phyloP scores from a whole-genome alignment of 495 filamentous ascomycete species.

The Penicillium verhagenii region DNA sequence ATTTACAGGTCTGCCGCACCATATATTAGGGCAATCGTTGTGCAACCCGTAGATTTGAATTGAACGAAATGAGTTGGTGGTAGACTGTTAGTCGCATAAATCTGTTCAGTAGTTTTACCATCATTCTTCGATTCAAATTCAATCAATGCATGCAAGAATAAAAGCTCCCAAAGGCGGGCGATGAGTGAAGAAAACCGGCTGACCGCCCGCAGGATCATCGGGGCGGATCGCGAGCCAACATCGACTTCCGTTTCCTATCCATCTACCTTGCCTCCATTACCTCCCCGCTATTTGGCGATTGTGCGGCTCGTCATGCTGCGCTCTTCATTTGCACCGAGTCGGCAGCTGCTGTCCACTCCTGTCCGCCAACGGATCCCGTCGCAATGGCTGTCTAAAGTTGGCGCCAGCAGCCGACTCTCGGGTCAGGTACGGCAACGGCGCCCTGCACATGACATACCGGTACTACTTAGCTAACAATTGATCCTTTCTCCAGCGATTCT shows the following conservation, averaged over 20 bases:
- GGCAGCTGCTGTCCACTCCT: conserved; percentile 43
- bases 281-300: conserved; percentile 35
- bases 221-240: conserved; percentile 46
- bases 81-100: no score
- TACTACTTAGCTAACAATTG: conserved; percentile 8
- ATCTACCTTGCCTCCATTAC: conserved; percentile 29
- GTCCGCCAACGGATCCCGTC: conserved; percentile 43
- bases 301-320: conserved; percentile 52
- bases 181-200: conserved; percentile 20
- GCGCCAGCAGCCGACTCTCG: conserved; percentile 42
- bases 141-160: neutral
- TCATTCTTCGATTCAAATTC: neutral
- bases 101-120: no score
- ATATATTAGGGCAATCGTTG: no score
- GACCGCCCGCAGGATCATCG: conserved; percentile 42
- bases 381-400: conserved; percentile 47
- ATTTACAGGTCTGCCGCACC: no score
- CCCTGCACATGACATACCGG: conserved; percentile 8
- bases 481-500: conserved; percentile 36
- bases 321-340: conserved; percentile 46
- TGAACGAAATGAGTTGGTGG: no score
- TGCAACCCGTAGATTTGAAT: no score
- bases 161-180: conserved; percentile 4
- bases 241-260: conserved; percentile 38
- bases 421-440: conserved; percentile 40